Evolutionary conservation across 495 filamentous ascomycete genomes (phyloP).

Genomic region (Ramalina intermedia): DNA sequence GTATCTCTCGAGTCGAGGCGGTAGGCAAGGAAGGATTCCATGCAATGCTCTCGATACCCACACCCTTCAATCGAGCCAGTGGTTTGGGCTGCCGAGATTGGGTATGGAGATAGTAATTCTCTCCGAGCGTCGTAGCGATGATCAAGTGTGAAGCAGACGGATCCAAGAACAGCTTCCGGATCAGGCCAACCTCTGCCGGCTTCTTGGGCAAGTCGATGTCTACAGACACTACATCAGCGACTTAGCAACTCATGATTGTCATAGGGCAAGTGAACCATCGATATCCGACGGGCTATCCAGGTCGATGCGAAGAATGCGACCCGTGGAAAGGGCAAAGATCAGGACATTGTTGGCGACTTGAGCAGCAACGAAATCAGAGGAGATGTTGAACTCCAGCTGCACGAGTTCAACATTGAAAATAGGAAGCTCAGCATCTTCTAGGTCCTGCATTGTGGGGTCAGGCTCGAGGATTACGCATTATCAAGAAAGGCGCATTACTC

Average conservation of each 20-base stretch:
- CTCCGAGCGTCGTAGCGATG: conserved; percentile 77
- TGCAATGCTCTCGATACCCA: conserved; percentile 74
- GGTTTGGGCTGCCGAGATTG: conserved; percentile 79
- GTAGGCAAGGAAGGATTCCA: conserved; percentile 98
- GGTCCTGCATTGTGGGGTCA: conserved; percentile 30
- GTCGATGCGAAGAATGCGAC: conserved; percentile 84
- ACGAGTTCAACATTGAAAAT: conserved; percentile 91
- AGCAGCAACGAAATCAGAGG: conserved; percentile 87
- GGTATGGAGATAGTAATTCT: conserved; percentile 96
- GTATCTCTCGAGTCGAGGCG: conserved; percentile 86
- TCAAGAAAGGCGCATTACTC: too few species aligned
- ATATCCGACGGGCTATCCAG: conserved; percentile 87
- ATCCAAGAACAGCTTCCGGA: conserved; percentile 91
- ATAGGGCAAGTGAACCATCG: conserved; percentile 47
- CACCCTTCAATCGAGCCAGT: conserved; percentile 69
- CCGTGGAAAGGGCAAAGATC: conserved; percentile 74
- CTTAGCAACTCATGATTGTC: background rate
- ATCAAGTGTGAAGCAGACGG: conserved; percentile 90
- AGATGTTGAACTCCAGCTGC: conserved; percentile 77
- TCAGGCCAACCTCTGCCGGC: conserved; percentile 74
- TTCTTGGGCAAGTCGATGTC: conserved; percentile 97
- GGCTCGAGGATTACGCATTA: too few species aligned
- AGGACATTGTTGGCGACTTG: conserved; percentile 97
- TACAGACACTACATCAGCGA: conserved; percentile 20
- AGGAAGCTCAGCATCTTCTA: conserved; percentile 41